Conservation (phyloP, 208 protist genomes). For the Naegleria gruberi region DNA sequence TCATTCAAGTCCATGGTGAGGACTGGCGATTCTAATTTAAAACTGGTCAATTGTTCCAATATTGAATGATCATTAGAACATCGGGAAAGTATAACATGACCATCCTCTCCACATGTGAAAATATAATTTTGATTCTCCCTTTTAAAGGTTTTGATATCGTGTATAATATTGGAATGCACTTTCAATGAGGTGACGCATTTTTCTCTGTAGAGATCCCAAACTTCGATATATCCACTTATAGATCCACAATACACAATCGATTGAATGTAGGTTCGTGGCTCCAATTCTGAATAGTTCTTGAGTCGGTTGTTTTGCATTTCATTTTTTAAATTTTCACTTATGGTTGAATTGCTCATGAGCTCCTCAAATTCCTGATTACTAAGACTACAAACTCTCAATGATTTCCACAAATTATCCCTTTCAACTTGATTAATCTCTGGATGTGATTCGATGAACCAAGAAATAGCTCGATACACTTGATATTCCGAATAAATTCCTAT, state of each 20-base stretch:
- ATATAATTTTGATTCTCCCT: not conserved
- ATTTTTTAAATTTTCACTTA: not conserved
- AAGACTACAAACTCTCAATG: not conserved
- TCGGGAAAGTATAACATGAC: not conserved
- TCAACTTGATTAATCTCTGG: not conserved
- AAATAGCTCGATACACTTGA: not conserved
- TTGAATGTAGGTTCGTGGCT: not conserved
- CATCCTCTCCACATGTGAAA: not conserved
- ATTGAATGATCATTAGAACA: not conserved
- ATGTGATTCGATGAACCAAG: not conserved
- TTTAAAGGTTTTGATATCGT: not conserved
- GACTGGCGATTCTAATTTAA: not conserved
- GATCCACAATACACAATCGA: not conserved
- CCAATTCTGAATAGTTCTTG: not conserved
- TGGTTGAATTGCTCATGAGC: not conserved
- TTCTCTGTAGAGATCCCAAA: not conserved
- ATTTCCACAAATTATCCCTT: not conserved
- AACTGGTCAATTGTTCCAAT: not conserved
- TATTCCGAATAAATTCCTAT: not conserved
- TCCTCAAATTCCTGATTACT: not conserved
- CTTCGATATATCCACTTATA: not conserved
- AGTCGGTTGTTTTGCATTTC: not conserved
- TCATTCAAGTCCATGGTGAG: not conserved
- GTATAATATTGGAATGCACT: not conserved
- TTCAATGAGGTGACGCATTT: not conserved